Evolutionary conservation across 768 basidiomycete genomes (phyloP).

Genomic region (Gymnopilus junonius): DNA sequence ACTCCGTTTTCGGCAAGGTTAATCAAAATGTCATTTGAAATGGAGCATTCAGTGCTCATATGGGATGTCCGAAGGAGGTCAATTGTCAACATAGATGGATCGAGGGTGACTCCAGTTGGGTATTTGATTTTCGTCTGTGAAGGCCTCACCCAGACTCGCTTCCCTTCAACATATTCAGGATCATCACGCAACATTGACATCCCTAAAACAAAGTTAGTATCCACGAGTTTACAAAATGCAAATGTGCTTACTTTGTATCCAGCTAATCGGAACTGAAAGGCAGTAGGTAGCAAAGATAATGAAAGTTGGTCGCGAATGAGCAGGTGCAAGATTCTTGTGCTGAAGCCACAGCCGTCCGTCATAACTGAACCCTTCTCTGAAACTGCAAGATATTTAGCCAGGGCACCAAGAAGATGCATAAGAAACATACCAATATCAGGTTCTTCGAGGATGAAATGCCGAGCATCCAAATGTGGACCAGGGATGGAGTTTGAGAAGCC

Average conservation of each 20-base stretch:
- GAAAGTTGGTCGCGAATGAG: conserved; percentile 34
- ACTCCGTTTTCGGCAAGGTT: conserved; percentile 72
- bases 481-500: conserved; percentile 69
- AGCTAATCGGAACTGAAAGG: conserved; percentile 52
- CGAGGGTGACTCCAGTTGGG: conserved; percentile 29
- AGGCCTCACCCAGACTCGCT: conserved; percentile 34
- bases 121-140: conserved; percentile 55
- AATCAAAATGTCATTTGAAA: conserved; percentile 63
- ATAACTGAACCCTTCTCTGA: conserved; percentile 44
- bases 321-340: conserved; percentile 39
- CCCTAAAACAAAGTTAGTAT: conserved; percentile 28
- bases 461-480: conserved; percentile 43
- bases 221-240: background rate
- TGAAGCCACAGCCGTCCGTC: conserved; percentile 60
- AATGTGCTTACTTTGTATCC: conserved; percentile 47
- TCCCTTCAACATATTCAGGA: conserved; percentile 5
- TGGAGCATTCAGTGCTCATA: conserved; percentile 45
- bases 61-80: conserved; percentile 58
- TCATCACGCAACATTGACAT: conserved; percentile 38
- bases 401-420: conserved; percentile 7
- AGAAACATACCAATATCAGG: conserved; percentile 49
- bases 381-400: conserved; percentile 17
- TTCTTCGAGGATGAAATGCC: conserved; percentile 37
- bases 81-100: conserved; percentile 48
- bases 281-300: conserved; percentile 42